These are phyloP conservation scores for Colletotrichum ledebouriae DNA, from an alignment of 2,329 filamentous ascomycete species.

Conservation along the genomic window DNA sequence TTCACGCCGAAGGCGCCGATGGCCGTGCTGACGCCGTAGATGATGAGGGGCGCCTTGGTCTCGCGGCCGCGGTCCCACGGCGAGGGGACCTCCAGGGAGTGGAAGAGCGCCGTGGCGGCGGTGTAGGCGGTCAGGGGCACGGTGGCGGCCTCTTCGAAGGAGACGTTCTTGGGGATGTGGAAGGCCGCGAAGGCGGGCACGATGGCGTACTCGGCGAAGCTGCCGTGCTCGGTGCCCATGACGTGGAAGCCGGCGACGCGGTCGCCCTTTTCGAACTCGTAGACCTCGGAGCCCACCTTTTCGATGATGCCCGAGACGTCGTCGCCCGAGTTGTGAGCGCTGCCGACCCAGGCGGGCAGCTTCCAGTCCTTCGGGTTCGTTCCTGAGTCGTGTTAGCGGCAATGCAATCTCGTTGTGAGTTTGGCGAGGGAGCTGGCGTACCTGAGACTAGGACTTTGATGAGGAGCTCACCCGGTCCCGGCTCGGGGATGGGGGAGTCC, in stretches of 20 bases:
- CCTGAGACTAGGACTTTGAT: slow-evolving; percentile 44
- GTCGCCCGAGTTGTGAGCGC: slow-evolving; percentile 44
- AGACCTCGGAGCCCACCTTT: slow-evolving; percentile 42
- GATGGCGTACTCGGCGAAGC: slow-evolving; percentile 73
- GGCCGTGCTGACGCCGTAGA: slow-evolving; percentile 65
- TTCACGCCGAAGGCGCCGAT: slow-evolving; percentile 71
- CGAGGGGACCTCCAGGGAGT: slow-evolving; percentile 59
- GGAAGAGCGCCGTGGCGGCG: slow-evolving; percentile 64
- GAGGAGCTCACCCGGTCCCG: slow-evolving; percentile 44
- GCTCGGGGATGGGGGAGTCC: slow-evolving; percentile 40
- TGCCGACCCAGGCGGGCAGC: slow-evolving; percentile 25
- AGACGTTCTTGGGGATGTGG: slow-evolving; percentile 61
- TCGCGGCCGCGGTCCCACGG: slow-evolving; percentile 56
- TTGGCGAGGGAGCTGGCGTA: background rate
- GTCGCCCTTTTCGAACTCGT: slow-evolving; percentile 52
- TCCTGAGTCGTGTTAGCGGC: slow-evolving; percentile 33
- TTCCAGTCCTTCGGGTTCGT: slow-evolving; percentile 50
- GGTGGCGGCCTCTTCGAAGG: slow-evolving; percentile 69
- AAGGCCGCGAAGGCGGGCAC: slow-evolving; percentile 69
- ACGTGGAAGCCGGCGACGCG: slow-evolving; percentile 64
- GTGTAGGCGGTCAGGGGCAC: slow-evolving; percentile 70
- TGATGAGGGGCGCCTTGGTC: slow-evolving; percentile 47
- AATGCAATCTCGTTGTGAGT: too few species aligned
- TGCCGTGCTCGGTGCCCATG: slow-evolving; percentile 64
- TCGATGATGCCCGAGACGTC: slow-evolving; percentile 46